Evolutionary conservation across 2,329 filamentous ascomycete genomes (phyloP).

Genomic region (Calonectria hawksworthii): DNA sequence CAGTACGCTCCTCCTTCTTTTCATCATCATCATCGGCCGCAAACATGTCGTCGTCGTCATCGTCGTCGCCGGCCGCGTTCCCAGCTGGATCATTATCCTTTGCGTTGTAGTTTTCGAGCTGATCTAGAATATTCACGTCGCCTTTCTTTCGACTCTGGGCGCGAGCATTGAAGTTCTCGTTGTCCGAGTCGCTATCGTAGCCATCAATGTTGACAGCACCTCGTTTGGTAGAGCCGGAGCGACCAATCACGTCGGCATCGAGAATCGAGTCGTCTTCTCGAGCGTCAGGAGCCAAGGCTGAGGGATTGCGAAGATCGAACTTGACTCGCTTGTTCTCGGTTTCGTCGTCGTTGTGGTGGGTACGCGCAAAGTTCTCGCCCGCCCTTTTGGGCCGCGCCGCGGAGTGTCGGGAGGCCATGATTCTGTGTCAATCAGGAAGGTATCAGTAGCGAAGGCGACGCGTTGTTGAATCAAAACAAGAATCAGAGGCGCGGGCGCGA

Average conservation of each 20-base stretch:
- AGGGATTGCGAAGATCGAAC: conserved; percentile 96
- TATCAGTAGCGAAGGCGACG: neutral
- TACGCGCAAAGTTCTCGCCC: conserved; percentile 84
- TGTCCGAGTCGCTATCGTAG: conserved; percentile 94
- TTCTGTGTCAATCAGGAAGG: neutral
- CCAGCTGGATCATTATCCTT: conserved; percentile 53
- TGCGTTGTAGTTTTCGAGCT: conserved; percentile 68
- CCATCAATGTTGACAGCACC: conserved; percentile 97
- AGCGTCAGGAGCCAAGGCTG: conserved; percentile 87
- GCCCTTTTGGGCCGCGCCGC: conserved; percentile 86
- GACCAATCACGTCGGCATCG: conserved; percentile 93
- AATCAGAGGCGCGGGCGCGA: neutral
- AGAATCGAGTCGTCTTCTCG: conserved; percentile 80
- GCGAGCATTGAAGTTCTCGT: conserved; percentile 87
- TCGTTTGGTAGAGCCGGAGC: conserved; percentile 82
- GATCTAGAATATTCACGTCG: conserved; percentile 64
- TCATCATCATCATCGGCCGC: conserved; percentile 73
- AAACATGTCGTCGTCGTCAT: conserved; percentile 81
- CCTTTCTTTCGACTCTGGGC: conserved; percentile 71
- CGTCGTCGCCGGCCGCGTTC: conserved; percentile 69
- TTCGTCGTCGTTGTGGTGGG: conserved; percentile 73
- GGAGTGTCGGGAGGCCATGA: conserved; percentile 70
- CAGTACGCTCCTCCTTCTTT: conserved; percentile 46
- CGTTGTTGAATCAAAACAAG: neutral
- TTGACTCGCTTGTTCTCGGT: conserved; percentile 80